These are phyloP conservation scores for Cardamine occulta DNA, from an alignment of 345 rosid species.

Conservation along the genomic window DNA sequence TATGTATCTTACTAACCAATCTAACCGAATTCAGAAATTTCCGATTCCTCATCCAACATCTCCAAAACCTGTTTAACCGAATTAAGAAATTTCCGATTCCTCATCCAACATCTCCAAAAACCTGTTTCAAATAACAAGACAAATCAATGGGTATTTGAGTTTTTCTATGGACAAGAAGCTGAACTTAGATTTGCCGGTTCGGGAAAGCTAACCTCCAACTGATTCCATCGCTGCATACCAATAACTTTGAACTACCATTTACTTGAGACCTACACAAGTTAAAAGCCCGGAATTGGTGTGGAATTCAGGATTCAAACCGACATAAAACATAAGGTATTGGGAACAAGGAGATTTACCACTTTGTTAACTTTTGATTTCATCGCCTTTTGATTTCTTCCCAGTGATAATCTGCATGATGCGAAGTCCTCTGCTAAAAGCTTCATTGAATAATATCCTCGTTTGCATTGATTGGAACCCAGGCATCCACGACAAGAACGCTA, in stretches of 20 bases:
- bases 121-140: conserved; percentile 22
- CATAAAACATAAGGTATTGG: conserved; percentile 12
- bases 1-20: conserved; percentile 30
- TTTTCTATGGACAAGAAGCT: background rate
- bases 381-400: conserved; percentile 67
- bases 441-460: conserved; percentile 84
- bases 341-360: conserved; percentile 26
- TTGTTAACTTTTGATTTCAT: conserved; percentile 24
- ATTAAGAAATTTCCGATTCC: conserved; percentile 15
- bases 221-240: conserved; percentile 22
- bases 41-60: background rate
- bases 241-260: conserved; percentile 26
- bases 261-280: conserved; percentile 36
- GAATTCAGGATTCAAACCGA: conserved; percentile 6
- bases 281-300: conserved; percentile 14
- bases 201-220: conserved; percentile 30
- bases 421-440: conserved; percentile 91
- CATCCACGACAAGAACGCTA: conserved; percentile 85
- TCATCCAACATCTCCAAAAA: conserved; percentile 4
- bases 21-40: conserved; percentile 33
- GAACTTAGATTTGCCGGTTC: background rate
- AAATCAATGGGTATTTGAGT: background rate
- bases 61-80: conserved; percentile 40
- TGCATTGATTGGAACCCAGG: conserved; percentile 93
- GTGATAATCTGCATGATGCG: conserved; percentile 77